Evolutionary conservation across 306 rosid genomes (phyloP), one percentile per base, ranked within the genome.

Genomic region (Dalbergia cochinchinensis): DNA sequence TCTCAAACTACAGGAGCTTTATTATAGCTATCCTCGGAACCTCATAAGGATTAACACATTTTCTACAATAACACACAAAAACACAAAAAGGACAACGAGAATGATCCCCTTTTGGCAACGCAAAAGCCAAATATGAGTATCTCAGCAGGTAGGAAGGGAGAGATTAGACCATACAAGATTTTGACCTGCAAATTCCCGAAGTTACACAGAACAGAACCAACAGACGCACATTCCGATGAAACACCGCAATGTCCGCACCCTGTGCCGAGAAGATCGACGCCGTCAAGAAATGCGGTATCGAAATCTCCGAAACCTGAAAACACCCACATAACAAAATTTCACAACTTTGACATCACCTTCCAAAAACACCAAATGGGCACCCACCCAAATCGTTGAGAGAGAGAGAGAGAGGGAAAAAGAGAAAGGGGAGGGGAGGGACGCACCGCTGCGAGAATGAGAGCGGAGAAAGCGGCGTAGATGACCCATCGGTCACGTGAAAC

Each of bases 101-200:
- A 79, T 7, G 18, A 81, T 42, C 13, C 60, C 60, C 60, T 54
- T 54, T 54, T 16, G 60, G 60, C 16, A 51, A 51, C 11, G 58
- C 58, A 51, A 51, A 51, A 14, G 2, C 58, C 9, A 51, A 13
- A 7, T 51, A 53, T n/a, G 60, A 60, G 3, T 45, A 11, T 26
- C 31, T 51, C 55, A 47, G 42, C 74, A 65, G 35, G 84, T 80
- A 84, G 84, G 13, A 84, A 85, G 92, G 88, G 92, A 83, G 75
- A 85, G 75, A 85, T 80, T 76, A 50, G 94, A 87, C 94, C 97
- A 91, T 95, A 92, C 99, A 92, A 95, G 98, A 92, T 91, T 87
- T 91, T 89, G 94, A 95, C 99, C 99, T 92, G 99, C 94, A 92
- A 83, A 95, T 90, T 92, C 98, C 99, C 13, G 99, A 90, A 70